Percentiles rank a stretch among this genome's conserved stretches.
These are phyloP conservation scores for Pulveroboletus sp. DNA, from an alignment of 768 basidiomycete species.

Conservation along the genomic window DNA sequence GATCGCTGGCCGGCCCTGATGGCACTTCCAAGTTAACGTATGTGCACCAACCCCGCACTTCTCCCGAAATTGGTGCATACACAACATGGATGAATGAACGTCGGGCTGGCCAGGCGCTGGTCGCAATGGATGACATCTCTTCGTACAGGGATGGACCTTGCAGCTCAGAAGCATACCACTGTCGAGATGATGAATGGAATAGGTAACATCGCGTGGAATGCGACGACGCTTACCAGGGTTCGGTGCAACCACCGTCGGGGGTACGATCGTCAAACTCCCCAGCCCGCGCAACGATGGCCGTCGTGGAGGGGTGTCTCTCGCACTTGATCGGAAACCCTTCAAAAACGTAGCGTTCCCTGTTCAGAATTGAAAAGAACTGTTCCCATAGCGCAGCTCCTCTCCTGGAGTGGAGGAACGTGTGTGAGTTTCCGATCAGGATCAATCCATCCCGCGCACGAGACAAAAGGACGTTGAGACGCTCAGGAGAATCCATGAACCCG, in stretches of 20 bases:
- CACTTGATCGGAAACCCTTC: slow-evolving; percentile 61
- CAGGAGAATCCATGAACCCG: slow-evolving; percentile 68
- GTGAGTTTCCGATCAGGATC: slow-evolving; percentile 62
- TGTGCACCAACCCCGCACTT: slow-evolving; percentile 47
- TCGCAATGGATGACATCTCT: slow-evolving; percentile 55
- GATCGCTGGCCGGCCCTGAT: slow-evolving; percentile 32
- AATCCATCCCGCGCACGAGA: slow-evolving; percentile 64
- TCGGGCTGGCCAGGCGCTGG: slow-evolving; percentile 42
- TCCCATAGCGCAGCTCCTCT: slow-evolving; percentile 53
- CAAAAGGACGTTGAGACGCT: slow-evolving; percentile 69
- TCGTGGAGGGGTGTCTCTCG: slow-evolving; percentile 47
- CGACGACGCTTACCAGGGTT: slow-evolving; percentile 48
- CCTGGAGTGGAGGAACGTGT: slow-evolving; percentile 54
- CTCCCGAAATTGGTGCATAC: slow-evolving; percentile 34
- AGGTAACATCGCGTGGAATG: not conserved
- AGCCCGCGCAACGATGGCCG: slow-evolving; percentile 33
- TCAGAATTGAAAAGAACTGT: slow-evolving; percentile 43
- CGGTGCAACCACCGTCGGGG: slow-evolving; percentile 63
- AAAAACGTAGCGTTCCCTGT: slow-evolving; percentile 43
- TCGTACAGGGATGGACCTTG: slow-evolving; percentile 47
- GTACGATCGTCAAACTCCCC: slow-evolving; percentile 49
- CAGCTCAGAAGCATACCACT: slow-evolving; percentile 18
- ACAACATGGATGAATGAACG: slow-evolving; percentile 34
- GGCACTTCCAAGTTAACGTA: slow-evolving; percentile 42
- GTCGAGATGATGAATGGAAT: not conserved